Conservation (phyloP, 768 basidiomycete species). For the Tricholoma flavovirens region DNA sequence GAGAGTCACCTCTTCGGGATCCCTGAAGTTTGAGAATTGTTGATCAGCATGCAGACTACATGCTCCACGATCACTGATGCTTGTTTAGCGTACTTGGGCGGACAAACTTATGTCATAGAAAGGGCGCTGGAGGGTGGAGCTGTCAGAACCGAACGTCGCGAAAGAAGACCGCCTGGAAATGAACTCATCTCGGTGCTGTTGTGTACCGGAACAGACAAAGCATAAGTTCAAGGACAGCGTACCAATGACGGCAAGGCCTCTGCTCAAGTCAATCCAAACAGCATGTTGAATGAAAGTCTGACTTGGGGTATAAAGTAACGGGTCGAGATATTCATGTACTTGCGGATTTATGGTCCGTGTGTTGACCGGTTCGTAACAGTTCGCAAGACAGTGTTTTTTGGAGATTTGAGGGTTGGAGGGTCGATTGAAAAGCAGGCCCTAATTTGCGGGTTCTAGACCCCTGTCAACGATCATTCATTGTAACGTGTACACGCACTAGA, state of each 20-base stretch:
- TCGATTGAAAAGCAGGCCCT: background rate
- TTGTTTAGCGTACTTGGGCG: background rate
- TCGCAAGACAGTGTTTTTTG: background rate
- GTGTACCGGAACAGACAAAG: background rate
- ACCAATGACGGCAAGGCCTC: background rate
- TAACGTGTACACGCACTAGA: background rate
- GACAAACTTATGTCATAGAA: background rate
- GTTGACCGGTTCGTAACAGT: background rate
- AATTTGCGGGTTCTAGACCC: background rate
- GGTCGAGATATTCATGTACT: background rate
- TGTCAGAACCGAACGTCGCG: background rate
- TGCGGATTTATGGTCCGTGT: too few species aligned
- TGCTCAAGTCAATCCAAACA: background rate
- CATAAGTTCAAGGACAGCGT: background rate
- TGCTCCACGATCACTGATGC: background rate
- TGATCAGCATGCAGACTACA: slow-evolving; percentile 1
- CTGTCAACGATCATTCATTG: background rate
- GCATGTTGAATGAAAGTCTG: background rate
- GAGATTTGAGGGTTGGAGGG: background rate
- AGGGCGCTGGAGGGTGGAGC: background rate
- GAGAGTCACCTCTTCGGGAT: background rate
- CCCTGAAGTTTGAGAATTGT: background rate
- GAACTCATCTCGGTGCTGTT: background rate
- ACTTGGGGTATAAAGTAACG: background rate
- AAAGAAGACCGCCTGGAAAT: background rate